A percentile compares a stretch with the other conserved stretches of the same genome.
These are phyloP conservation scores for Puccinia coronata DNA, from an alignment of 1,284 basidiomycete genomes.

Conservation along the genomic window DNA sequence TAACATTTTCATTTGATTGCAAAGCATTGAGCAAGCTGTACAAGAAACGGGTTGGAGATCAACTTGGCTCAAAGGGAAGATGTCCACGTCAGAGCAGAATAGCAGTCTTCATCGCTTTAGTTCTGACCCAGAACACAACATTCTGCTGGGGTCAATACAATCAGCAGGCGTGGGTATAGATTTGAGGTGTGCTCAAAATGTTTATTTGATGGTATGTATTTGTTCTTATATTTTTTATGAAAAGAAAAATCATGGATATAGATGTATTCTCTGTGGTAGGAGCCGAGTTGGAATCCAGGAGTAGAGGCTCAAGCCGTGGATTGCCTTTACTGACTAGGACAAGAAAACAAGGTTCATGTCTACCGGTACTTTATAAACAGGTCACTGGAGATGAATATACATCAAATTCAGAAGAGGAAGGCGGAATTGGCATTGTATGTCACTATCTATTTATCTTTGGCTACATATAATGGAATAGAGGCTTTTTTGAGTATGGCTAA, in stretches of 20 bases:
- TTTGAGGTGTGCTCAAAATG: conserved; percentile 23
- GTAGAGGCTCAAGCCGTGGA: conserved; percentile 15
- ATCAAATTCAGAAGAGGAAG: conserved; percentile 20
- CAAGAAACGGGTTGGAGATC: not conserved
- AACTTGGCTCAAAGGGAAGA: not conserved
- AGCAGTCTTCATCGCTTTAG: not conserved
- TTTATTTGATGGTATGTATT: conserved; percentile 18
- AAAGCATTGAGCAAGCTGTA: not conserved
- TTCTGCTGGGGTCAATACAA: conserved; percentile 11
- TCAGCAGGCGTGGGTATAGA: conserved; percentile 3
- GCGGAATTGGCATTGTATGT: not conserved
- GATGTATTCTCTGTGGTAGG: not conserved
- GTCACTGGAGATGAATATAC: conserved; percentile 24
- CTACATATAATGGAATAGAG: too few relatives aligned
- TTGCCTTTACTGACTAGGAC: not conserved
- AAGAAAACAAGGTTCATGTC: not conserved
- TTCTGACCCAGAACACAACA: not conserved
- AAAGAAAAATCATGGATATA: not conserved
- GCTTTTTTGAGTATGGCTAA: not conserved
- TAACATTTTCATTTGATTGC: not conserved
- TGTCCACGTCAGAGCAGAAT: not conserved
- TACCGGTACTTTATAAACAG: conserved; percentile 4
- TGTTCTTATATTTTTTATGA: not conserved
- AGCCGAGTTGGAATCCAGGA: conserved; percentile 3
- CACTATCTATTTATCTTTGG: too few relatives aligned